phyloP scores from a whole-genome alignment of 331 rosid genomes.

The Phaseolus coccineus region DNA sequence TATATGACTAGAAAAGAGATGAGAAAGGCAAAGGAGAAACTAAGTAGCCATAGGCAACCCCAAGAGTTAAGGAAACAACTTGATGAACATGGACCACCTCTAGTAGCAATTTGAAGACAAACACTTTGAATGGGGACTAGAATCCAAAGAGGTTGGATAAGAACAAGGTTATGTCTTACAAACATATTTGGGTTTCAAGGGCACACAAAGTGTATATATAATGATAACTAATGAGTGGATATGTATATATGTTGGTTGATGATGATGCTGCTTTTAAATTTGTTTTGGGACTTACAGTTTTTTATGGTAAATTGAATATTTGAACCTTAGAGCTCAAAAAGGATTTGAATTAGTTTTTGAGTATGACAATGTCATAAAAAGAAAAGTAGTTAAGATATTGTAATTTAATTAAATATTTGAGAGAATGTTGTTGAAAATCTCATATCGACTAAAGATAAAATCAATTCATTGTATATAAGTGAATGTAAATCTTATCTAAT shows the following conservation, averaged over 20 bases:
- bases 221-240: neutral
- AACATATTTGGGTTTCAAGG: too few relatives aligned
- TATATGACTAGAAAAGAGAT: neutral
- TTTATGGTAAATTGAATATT: neutral
- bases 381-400: too few relatives aligned
- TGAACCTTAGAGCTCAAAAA: neutral
- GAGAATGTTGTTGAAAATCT: too few relatives aligned
- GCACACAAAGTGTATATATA: neutral
- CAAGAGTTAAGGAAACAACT: slow-evolving; percentile 14
- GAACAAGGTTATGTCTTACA: too few relatives aligned
- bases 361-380: too few relatives aligned
- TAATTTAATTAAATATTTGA: too few relatives aligned
- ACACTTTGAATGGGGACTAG: neutral
- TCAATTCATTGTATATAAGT: too few relatives aligned
- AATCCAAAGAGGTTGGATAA: neutral
- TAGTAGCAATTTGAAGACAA: neutral
- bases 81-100: slow-evolving; percentile 9
- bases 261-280: too few relatives aligned
- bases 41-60: neutral
- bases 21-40: neutral
- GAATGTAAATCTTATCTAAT: too few relatives aligned
- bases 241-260: neutral
- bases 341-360: too few relatives aligned
- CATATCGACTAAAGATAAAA: too few relatives aligned
- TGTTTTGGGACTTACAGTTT: too few relatives aligned